Conservation (phyloP, 768 basidiomycete species). For the Tulasnella sp. region DNA sequence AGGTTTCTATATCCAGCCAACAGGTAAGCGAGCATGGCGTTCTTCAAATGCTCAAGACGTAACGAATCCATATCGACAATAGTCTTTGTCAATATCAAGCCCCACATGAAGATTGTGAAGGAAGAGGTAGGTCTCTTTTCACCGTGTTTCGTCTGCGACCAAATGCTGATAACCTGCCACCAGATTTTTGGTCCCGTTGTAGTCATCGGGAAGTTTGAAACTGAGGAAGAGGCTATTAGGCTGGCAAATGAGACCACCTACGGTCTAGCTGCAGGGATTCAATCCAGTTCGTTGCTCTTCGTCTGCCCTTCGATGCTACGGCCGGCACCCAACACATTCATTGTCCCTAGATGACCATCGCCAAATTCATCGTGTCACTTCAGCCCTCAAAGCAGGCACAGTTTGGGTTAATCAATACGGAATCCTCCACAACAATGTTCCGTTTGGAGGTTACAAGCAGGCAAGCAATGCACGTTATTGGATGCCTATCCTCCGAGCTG, state of each 20-base stretch:
- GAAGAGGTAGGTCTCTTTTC: slow-evolving; percentile 45
- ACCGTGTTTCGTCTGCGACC: slow-evolving; percentile 9
- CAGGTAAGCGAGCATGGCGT: slow-evolving; percentile 40
- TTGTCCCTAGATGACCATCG: slow-evolving; percentile 53
- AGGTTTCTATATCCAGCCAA: slow-evolving; percentile 86
- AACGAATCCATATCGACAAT: background rate
- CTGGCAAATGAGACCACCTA: slow-evolving; percentile 84
- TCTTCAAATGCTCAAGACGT: background rate
- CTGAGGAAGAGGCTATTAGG: slow-evolving; percentile 74
- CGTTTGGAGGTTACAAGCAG: slow-evolving; percentile 53
- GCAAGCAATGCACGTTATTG: background rate
- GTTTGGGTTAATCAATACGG: slow-evolving; percentile 94
- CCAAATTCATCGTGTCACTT: slow-evolving; percentile 83
- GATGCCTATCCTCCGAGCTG: slow-evolving; percentile 27
- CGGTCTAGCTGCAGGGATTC: slow-evolving; percentile 85
- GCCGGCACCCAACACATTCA: slow-evolving; percentile 14
- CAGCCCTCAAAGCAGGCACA: slow-evolving; percentile 78
- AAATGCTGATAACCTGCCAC: background rate
- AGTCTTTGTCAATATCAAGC: slow-evolving; percentile 75
- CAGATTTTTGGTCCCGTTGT: slow-evolving; percentile 95
- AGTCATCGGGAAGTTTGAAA: slow-evolving; percentile 67
- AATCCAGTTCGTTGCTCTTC: slow-evolving; percentile 49
- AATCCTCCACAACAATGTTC: slow-evolving; percentile 71
- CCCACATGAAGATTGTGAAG: slow-evolving; percentile 78
- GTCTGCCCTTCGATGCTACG: background rate